phyloP scores from a whole-genome alignment of 768 basidiomycete genomes.

The Termitomyces sp. region DNA sequence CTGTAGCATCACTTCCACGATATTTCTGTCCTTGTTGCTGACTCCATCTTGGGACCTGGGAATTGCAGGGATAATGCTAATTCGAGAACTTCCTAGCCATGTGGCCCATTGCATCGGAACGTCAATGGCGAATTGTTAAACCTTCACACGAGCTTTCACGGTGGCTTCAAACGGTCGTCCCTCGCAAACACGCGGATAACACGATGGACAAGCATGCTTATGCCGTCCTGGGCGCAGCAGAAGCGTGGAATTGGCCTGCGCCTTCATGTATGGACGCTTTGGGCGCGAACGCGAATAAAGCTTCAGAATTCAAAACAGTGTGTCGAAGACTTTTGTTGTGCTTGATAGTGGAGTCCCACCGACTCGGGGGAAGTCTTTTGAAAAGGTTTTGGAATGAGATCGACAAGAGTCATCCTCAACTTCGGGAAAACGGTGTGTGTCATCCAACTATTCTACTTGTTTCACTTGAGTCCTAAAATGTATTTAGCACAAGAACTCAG shows the following conservation, averaged over 20 bases:
- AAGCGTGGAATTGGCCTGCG: conserved; percentile 17
- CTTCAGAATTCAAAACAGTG: conserved; percentile 11
- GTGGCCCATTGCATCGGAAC: background rate
- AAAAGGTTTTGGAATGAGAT: conserved; percentile 15
- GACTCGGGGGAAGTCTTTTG: conserved; percentile 15
- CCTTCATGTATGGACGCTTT: conserved; percentile 10
- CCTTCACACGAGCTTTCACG: background rate
- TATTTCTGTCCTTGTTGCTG: background rate
- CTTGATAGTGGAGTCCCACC: conserved; percentile 16
- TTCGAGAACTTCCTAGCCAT: background rate
- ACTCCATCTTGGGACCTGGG: background rate
- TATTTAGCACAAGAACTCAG: conserved; percentile 14
- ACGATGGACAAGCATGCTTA: conserved; percentile 16
- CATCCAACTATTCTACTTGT: background rate
- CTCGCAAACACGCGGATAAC: background rate
- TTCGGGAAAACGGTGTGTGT: conserved; percentile 17
- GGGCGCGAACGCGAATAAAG: background rate
- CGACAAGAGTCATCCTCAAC: conserved; percentile 16
- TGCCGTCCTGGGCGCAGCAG: conserved; percentile 15
- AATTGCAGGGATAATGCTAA: background rate
- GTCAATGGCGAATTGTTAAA: background rate
- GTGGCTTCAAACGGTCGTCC: background rate
- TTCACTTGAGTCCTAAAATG: background rate
- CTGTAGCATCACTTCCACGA: no score
- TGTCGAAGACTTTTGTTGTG: conserved; percentile 14